Conservation (phyloP, 2,329 filamentous ascomycete species). For the Grosmannia huntii region DNA sequence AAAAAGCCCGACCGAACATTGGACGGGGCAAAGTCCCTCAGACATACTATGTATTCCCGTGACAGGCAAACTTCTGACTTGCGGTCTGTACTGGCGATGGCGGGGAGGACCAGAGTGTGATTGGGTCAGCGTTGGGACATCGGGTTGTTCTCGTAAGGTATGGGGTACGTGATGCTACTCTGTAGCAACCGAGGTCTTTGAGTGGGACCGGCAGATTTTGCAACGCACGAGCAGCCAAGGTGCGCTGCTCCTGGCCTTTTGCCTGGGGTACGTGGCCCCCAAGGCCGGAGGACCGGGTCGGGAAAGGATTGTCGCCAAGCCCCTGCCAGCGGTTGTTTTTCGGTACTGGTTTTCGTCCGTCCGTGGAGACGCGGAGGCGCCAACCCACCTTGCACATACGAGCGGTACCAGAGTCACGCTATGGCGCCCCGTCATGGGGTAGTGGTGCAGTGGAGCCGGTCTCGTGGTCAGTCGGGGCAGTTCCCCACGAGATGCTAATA, state of each 20-base stretch:
- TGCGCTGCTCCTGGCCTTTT: neutral
- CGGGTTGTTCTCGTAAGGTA: neutral
- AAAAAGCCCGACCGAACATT: too few relatives aligned
- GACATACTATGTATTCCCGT: too few relatives aligned
- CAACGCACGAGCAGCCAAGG: neutral
- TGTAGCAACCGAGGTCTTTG: neutral
- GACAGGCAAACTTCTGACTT: too few relatives aligned
- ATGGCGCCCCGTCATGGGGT: neutral
- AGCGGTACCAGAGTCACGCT: neutral
- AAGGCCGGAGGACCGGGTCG: neutral
- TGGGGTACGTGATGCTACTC: too few relatives aligned
- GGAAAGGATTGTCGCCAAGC: neutral
- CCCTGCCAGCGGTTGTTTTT: neutral
- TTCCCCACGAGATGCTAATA: neutral
- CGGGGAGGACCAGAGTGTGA: neutral
- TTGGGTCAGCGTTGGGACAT: neutral
- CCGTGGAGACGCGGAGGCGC: neutral
- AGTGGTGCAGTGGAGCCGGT: neutral
- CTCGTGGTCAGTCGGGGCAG: neutral
- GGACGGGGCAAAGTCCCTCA: too few relatives aligned
- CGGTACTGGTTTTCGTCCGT: neutral
- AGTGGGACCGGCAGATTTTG: neutral
- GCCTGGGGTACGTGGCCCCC: neutral
- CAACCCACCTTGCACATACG: too few relatives aligned
- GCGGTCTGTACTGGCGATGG: neutral